Evolutionary conservation across 768 basidiomycete species (phyloP), one percentile per base, ranked within the genome.

Genomic region (Hypsizygus marmoreus): DNA sequence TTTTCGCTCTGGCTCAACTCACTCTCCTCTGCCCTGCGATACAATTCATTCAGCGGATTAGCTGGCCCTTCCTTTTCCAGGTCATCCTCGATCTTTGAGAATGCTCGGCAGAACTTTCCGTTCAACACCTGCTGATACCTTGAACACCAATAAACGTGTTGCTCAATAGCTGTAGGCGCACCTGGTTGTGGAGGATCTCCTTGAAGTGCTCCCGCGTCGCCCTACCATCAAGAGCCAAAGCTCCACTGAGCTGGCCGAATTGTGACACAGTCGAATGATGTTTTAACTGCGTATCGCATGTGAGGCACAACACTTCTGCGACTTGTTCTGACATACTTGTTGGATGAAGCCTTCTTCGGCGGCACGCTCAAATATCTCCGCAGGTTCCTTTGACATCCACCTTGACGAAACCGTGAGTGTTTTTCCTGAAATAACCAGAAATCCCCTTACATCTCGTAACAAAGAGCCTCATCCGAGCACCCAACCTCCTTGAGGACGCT

Each of bases 371-470:
- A 84, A 84, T 30, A 84, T 82, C 54, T 83, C 82, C 6, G 82
- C 82, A 1, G 82, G 81, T 54, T 84, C 82, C 54, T 83, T 84
- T 19, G 82, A 83, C 81, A 84, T 84, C 82, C 82, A 82, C 80
- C 81, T 60, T 19, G n/a, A 22, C 12, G 3, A 37, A 9, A 40
- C 9, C 6, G 14, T 32, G 4, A 35, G 39, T n/a, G 24, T 40
- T 3, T 3, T 13, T 37, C 13, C 7, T 19, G 14, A 23, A 22
- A 6, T 17, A 17, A 7, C 33, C n/a, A 20, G 3, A 22, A 19
- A 33, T 39, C 3, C n/a, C 43, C 61, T 47, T 38, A 81, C 82
- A 83, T 82, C 57, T 84, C 82, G 58, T 82, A 82, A 49, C 80
- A 83, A 3, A 83, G 65, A 4, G 81, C 82, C 51, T 83, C 82